Evolutionary conservation across 805 yeast genomes (phyloP).

Genomic region (Ogataea nonfermentans): DNA sequence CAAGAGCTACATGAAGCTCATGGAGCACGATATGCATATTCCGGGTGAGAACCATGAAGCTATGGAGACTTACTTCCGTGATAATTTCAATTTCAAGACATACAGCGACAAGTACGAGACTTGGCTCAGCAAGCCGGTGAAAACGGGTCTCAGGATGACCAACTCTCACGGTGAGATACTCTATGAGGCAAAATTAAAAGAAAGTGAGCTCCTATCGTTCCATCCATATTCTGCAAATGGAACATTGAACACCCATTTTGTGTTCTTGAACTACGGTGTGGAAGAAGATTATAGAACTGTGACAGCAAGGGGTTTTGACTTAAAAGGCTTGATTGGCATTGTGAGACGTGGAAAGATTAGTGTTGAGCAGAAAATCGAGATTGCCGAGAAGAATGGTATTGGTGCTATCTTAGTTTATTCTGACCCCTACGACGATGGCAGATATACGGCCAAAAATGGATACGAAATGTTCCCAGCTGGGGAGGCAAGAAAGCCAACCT

Average conservation of each 20-base stretch:
- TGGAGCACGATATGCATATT: conserved; percentile 21
- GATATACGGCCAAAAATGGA: conserved; percentile 54
- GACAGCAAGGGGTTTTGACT: conserved; percentile 38
- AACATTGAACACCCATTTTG: conserved; percentile 50
- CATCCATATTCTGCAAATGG: conserved; percentile 69
- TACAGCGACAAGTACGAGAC: conserved; percentile 54
- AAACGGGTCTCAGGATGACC: conserved; percentile 40
- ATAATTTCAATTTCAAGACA: conserved; percentile 37
- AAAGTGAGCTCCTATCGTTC: conserved; percentile 43
- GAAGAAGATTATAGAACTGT: conserved; percentile 51
- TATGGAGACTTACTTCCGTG: conserved; percentile 17
- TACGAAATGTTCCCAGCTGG: conserved; percentile 60
- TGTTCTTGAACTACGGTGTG: conserved; percentile 62
- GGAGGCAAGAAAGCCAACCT: conserved; percentile 59
- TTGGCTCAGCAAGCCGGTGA: conserved; percentile 51
- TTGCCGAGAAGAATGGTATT: conserved; percentile 64
- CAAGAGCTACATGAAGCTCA: conserved; percentile 18
- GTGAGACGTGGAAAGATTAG: conserved; percentile 50
- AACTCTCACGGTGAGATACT: conserved; percentile 36
- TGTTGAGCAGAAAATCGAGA: conserved; percentile 55
- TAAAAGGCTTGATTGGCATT: conserved; percentile 58
- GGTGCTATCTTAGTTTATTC: conserved; percentile 55
- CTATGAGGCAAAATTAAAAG: conserved; percentile 50
- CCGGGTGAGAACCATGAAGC: conserved; percentile 27
- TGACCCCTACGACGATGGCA: conserved; percentile 61